Conservation (phyloP, 345 rosid genomes). For the Rhizophora apiculata region DNA sequence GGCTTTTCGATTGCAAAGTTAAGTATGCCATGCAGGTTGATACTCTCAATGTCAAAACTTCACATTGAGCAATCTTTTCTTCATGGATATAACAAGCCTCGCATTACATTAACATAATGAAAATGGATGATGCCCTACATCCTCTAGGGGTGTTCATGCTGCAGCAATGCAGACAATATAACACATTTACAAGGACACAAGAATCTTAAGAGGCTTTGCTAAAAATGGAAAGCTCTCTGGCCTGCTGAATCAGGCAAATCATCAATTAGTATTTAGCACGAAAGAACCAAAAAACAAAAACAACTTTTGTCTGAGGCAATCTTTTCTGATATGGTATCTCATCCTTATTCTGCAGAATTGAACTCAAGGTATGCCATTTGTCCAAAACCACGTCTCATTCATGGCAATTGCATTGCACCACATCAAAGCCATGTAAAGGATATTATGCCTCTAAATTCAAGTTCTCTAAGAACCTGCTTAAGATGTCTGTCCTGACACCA, state of each 20-base stretch:
- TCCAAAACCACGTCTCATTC: not conserved
- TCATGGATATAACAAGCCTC: too few species aligned
- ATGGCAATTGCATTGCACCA: too few species aligned
- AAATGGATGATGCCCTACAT: not conserved
- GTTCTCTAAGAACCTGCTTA: not conserved
- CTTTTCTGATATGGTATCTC: constrained; percentile 1
- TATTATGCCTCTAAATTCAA: constrained; percentile 10
- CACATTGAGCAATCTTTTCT: too few species aligned
- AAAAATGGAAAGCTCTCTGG: not conserved
- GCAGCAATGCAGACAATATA: constrained; percentile 1
- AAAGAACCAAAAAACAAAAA: not conserved
- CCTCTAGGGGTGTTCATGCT: not conserved
- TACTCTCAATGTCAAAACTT: not conserved
- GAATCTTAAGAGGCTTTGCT: not conserved
- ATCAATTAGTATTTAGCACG: not conserved
- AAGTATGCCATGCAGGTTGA: too few species aligned
- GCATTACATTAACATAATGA: too few species aligned
- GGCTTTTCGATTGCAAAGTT: too few species aligned
- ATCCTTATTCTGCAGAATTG: constrained; percentile 2
- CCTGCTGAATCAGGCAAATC: not conserved
- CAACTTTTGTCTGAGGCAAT: not conserved
- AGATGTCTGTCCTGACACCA: constrained; percentile 38
- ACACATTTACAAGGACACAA: constrained; percentile 3
- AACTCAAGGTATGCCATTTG: constrained; percentile 1
- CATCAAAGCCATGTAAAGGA: not conserved